These are phyloP conservation scores for Talaromyces funiculosus DNA, from an alignment of 2,329 filamentous ascomycete genomes.

Conservation along the genomic window DNA sequence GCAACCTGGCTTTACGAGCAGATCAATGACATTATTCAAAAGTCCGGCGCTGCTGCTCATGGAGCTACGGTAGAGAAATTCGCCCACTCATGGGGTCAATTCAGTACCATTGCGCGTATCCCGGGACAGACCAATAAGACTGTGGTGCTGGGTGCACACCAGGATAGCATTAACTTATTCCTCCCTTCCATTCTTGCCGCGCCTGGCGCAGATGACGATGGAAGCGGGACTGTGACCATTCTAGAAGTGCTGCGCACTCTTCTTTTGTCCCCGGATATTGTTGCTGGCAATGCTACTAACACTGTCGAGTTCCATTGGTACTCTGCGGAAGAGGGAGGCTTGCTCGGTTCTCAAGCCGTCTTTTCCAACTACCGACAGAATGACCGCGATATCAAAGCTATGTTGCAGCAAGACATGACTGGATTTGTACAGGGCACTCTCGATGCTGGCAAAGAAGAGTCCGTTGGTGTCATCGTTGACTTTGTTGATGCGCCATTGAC, in stretches of 20 bases:
- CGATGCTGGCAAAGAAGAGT: conserved; percentile 75
- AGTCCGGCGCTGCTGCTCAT: conserved; percentile 62
- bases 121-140: conserved; percentile 80
- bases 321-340: conserved; percentile 79
- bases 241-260: conserved; percentile 83
- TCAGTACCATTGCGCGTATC: conserved; percentile 84
- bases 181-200: conserved; percentile 76
- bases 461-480: conserved; percentile 87
- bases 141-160: conserved; percentile 83
- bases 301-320: conserved; percentile 98
- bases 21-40: conserved; percentile 65
- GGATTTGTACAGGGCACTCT: conserved; percentile 79
- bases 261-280: conserved; percentile 64
- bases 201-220: conserved; percentile 93
- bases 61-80: conserved; percentile 69
- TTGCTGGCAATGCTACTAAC: conserved; percentile 68
- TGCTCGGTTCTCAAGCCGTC: conserved; percentile 83
- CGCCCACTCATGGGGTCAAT: conserved; percentile 79
- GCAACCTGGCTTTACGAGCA: conserved; percentile 79
- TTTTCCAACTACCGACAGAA: conserved; percentile 73
- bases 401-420: conserved; percentile 99
- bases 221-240: conserved; percentile 88
- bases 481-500: conserved; percentile 80
- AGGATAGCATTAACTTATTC: conserved; percentile 93
- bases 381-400: conserved; percentile 76